These are phyloP conservation scores for Boletus pseudopeckii DNA, from an alignment of 768 basidiomycete species.

Conservation along the genomic window DNA sequence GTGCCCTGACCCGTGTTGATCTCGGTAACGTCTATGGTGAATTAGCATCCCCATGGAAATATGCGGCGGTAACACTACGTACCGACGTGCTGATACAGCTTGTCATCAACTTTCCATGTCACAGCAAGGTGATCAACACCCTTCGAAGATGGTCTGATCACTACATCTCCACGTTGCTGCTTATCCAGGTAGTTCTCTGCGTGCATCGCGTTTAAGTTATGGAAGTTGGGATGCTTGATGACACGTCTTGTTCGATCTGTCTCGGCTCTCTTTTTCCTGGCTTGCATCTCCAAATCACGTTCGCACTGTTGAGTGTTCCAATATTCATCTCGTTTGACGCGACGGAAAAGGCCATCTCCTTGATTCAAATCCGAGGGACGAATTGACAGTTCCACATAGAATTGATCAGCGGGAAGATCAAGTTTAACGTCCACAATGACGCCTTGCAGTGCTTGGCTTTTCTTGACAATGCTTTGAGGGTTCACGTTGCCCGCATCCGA, in stretches of 20 bases:
- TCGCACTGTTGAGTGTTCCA: slow-evolving; percentile 68
- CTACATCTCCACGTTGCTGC: slow-evolving; percentile 92
- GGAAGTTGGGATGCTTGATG: slow-evolving; percentile 98
- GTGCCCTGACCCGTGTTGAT: slow-evolving; percentile 69
- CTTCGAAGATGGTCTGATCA: slow-evolving; percentile 94
- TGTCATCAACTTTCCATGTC: slow-evolving; percentile 98
- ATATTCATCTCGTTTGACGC: slow-evolving; percentile 52
- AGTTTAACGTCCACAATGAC: slow-evolving; percentile 74
- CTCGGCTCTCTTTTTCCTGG: slow-evolving; percentile 82
- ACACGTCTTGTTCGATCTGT: slow-evolving; percentile 76
- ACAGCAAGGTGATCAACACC: slow-evolving; percentile 91
- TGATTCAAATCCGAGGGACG: slow-evolving; percentile 56
- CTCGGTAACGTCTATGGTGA: slow-evolving; percentile 68
- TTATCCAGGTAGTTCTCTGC: slow-evolving; percentile 88
- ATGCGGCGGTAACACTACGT: slow-evolving; percentile 23
- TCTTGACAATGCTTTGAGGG: slow-evolving; percentile 53
- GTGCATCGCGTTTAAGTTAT: slow-evolving; percentile 86
- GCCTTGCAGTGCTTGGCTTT: slow-evolving; percentile 77
- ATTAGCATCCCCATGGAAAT: slow-evolving; percentile 6
- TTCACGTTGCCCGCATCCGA: slow-evolving; percentile 43
- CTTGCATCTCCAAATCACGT: slow-evolving; percentile 67
- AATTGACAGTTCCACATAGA: slow-evolving; percentile 73
- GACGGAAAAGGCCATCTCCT: slow-evolving; percentile 63
- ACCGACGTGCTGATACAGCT: slow-evolving; percentile 96
- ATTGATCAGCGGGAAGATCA: slow-evolving; percentile 54